Conservation (phyloP, 495 filamentous ascomycete species). For the Podospora anserina region DNA sequence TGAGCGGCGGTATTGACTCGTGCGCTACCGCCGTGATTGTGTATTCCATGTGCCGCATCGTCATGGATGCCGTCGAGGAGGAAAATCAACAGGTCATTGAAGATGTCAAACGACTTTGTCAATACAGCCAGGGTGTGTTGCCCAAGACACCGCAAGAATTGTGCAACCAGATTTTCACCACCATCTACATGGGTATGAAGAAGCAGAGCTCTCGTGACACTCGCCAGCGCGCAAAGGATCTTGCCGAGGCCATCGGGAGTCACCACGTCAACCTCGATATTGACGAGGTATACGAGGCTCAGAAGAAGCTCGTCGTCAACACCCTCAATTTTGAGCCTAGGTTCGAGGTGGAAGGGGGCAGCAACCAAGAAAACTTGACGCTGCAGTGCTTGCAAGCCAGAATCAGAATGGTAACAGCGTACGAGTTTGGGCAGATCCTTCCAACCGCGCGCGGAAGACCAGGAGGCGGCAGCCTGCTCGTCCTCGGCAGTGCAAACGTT, state of each 20-base stretch:
- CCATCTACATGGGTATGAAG: slow-evolving; percentile 77
- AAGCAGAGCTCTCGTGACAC: slow-evolving; percentile 70
- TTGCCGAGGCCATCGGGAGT: slow-evolving; percentile 65
- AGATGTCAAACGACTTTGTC: slow-evolving; percentile 63
- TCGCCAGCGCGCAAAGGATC: slow-evolving; percentile 61
- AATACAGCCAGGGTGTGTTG: slow-evolving; percentile 50
- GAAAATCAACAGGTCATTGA: slow-evolving; percentile 63
- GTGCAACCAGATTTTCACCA: slow-evolving; percentile 63
- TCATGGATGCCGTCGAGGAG: slow-evolving; percentile 60
- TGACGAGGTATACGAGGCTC: slow-evolving; percentile 54
- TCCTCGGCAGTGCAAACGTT: slow-evolving; percentile 52
- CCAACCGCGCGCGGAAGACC: slow-evolving; percentile 50
- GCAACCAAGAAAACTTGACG: slow-evolving; percentile 46
- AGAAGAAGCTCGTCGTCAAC: slow-evolving; percentile 34
- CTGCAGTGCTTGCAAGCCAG: slow-evolving; percentile 83
- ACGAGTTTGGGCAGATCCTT: slow-evolving; percentile 44
- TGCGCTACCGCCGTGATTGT: slow-evolving; percentile 62
- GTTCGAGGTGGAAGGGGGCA: slow-evolving; percentile 54
- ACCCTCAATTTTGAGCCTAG: slow-evolving; percentile 43
- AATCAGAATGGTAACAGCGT: slow-evolving; percentile 75
- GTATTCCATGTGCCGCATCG: slow-evolving; percentile 74
- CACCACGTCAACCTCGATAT: slow-evolving; percentile 78
- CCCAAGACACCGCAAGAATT: slow-evolving; percentile 62
- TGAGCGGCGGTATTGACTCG: slow-evolving; percentile 70
- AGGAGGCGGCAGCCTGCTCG: slow-evolving; percentile 39